phyloP scores from a whole-genome alignment of 306 rosid species.

The Quercus cerris region DNA sequence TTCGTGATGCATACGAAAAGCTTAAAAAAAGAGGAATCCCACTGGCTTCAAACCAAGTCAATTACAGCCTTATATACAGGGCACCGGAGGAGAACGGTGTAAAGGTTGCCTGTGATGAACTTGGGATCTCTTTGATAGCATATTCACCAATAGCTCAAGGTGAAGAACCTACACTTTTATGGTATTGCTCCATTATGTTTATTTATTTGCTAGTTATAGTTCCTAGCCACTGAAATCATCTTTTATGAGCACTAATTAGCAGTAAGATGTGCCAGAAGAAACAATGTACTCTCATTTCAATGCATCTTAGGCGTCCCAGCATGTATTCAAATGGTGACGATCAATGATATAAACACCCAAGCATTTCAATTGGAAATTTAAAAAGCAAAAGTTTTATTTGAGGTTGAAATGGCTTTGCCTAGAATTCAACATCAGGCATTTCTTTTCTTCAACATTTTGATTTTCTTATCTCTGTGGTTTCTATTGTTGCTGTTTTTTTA shows the following conservation, averaged over 20 bases:
- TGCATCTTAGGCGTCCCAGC: background rate
- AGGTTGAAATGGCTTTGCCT: background rate
- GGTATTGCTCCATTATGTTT: background rate
- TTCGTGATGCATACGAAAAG: constrained; percentile 62
- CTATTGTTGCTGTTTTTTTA: background rate
- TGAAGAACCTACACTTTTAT: background rate
- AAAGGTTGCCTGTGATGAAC: constrained; percentile 84
- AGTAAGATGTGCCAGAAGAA: background rate
- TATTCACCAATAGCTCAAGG: constrained; percentile 98
- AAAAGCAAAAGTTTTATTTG: background rate
- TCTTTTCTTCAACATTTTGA: background rate
- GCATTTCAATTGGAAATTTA: background rate
- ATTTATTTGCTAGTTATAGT: background rate
- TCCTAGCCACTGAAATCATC: background rate
- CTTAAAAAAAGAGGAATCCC: constrained; percentile 87
- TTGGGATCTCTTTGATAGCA: constrained; percentile 86
- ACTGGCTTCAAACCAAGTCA: constrained; percentile 89
- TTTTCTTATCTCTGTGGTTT: background rate
- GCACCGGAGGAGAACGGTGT: constrained; percentile 83
- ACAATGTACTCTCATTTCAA: background rate
- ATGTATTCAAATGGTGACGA: background rate
- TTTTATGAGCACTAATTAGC: background rate
- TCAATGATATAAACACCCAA: background rate
- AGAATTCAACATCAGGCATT: background rate
- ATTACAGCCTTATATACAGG: constrained; percentile 90